A percentile compares a stretch with the other conserved stretches of the same genome.
Conservation (phyloP, 306 rosid species). For the Dryas octopetala region DNA sequence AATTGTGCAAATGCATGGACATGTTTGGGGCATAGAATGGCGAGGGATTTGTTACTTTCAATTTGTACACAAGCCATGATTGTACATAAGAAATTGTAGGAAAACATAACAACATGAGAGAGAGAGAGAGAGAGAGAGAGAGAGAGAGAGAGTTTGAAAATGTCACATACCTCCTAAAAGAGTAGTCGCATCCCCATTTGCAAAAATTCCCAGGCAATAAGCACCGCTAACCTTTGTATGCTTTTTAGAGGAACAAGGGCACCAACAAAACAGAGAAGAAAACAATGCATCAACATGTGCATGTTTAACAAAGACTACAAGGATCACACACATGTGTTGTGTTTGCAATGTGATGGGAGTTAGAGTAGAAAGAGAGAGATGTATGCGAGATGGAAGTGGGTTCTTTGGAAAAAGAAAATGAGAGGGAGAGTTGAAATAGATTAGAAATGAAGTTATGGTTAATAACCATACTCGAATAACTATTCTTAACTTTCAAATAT, state of each 20-base stretch:
- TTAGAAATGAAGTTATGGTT: neutral
- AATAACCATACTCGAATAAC: neutral
- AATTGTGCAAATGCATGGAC: neutral
- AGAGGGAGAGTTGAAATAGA: neutral
- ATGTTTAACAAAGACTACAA: neutral
- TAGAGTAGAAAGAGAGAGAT: neutral
- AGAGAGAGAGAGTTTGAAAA: neutral
- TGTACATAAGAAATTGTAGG: conserved; percentile 1
- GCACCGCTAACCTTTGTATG: conserved; percentile 52
- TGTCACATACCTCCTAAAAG: conserved; percentile 49
- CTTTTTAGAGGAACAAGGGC: conserved; percentile 22
- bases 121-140: neutral
- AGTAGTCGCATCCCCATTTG: conserved; percentile 46
- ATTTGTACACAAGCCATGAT: neutral
- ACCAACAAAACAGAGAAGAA: conserved; percentile 4
- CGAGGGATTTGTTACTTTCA: neutral
- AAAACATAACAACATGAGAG: neutral
- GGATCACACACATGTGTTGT: neutral
- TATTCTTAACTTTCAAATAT: neutral
- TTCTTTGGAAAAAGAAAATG: neutral
- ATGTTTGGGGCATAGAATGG: neutral
- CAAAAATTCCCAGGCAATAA: conserved; percentile 51
- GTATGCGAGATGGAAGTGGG: neutral
- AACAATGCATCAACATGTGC: neutral
- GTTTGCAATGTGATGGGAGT: neutral